Conservation (phyloP, 2,329 filamentous ascomycete species). For the Botrytis fragariae region DNA sequence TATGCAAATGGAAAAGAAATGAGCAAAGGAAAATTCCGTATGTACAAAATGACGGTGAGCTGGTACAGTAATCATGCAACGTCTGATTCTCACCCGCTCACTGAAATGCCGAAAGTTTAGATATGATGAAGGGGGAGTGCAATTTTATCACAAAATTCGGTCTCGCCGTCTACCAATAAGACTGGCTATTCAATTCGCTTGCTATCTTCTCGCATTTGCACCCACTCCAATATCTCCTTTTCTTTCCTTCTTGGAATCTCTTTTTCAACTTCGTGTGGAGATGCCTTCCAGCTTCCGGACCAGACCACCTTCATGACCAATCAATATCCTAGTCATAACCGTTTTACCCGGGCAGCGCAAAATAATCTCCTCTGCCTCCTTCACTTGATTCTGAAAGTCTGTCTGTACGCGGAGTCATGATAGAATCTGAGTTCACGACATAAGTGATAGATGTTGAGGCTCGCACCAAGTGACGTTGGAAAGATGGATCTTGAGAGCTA, state of each 20-base stretch:
- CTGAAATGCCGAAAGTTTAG: constrained; percentile 1
- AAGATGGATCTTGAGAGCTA: constrained; percentile 19
- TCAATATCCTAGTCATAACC: constrained; percentile 16
- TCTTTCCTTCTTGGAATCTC: constrained; percentile 3
- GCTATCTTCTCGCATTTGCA: constrained; percentile 11
- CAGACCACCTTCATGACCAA: not conserved
- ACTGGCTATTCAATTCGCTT: not conserved
- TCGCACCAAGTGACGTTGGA: constrained; percentile 19
- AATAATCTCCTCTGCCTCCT: not conserved
- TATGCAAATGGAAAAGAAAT: not conserved
- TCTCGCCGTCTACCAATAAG: constrained; percentile 5
- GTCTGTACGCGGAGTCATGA: not conserved
- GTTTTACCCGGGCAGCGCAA: constrained; percentile 16
- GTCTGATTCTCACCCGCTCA: not conserved
- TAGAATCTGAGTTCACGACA: not conserved
- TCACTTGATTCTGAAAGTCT: not conserved
- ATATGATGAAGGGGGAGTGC: constrained; percentile 2
- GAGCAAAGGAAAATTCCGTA: not conserved
- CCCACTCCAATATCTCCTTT: constrained; percentile 11
- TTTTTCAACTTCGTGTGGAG: constrained; percentile 14
- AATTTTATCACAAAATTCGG: constrained; percentile 10
- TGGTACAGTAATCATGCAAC: not conserved
- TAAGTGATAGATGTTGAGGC: constrained; percentile 10
- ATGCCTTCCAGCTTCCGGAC: constrained; percentile 20
- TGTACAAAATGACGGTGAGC: constrained; percentile 12